These are phyloP conservation scores for Oenanthe sinensis DNA, from an alignment of 129 eudicot genomes.

Conservation along the genomic window DNA sequence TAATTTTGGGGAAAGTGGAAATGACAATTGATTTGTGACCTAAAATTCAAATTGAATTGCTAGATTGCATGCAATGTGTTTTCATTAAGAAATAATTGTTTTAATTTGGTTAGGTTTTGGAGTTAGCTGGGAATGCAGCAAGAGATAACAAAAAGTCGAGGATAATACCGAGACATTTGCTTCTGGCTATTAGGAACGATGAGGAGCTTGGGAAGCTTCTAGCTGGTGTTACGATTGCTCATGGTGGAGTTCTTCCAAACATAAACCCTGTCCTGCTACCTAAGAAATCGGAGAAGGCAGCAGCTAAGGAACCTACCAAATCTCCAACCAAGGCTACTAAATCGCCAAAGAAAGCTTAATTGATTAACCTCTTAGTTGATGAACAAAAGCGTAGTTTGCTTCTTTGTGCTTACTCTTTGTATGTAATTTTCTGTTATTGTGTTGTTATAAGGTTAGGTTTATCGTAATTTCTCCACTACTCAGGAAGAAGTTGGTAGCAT, in stretches of 20 bases:
- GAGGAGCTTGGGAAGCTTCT: conserved; percentile 55
- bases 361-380: background rate
- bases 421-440: background rate
- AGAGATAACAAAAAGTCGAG: conserved; percentile 60
- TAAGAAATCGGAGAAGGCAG: conserved; percentile 43
- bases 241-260: conserved; percentile 61
- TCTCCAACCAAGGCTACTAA: background rate
- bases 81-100: too few species aligned
- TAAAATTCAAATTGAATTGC: background rate
- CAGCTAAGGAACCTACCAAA: conserved; percentile 18
- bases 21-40: background rate
- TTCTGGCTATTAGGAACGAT: conserved; percentile 57
- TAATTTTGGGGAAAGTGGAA: background rate
- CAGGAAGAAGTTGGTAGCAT: background rate
- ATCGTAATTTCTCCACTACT: background rate
- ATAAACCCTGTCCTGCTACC: conserved; percentile 66
- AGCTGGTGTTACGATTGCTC: conserved; percentile 59
- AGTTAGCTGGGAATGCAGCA: conserved; percentile 68
- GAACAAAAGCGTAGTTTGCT: background rate
- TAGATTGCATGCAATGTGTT: background rate
- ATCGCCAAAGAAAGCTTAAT: conserved; percentile 1
- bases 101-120: conserved; percentile 36
- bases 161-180: conserved; percentile 49
- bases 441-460: background rate
- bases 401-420: background rate